A percentile compares a stretch with the other conserved stretches of the same genome.
These are phyloP conservation scores for Apiospora hydei DNA, from an alignment of 2,329 filamentous ascomycete species.

Conservation along the genomic window DNA sequence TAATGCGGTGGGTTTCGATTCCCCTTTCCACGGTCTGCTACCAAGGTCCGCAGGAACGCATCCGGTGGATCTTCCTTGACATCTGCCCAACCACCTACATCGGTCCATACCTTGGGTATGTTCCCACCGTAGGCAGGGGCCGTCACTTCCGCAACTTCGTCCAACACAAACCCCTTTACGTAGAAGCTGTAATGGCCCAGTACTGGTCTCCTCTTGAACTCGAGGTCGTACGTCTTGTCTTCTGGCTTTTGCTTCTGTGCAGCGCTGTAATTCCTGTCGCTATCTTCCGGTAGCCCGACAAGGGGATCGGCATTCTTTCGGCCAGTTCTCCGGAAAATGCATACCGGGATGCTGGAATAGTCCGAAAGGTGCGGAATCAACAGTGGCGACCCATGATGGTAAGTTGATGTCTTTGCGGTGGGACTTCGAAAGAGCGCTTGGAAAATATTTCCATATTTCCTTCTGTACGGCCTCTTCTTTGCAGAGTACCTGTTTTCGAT, in stretches of 20 bases:
- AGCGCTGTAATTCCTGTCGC: slow-evolving; percentile 42
- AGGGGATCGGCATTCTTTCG: slow-evolving; percentile 46
- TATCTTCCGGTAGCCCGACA: slow-evolving; percentile 39
- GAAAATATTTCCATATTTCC: too few relatives aligned
- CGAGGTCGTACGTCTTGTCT: not conserved
- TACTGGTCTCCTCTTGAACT: slow-evolving; percentile 35
- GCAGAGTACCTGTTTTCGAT: too few relatives aligned
- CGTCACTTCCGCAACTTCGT: slow-evolving; percentile 31
- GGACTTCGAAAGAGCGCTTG: too few relatives aligned
- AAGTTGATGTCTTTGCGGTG: too few relatives aligned
- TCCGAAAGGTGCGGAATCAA: slow-evolving; percentile 34
- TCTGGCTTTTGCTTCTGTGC: slow-evolving; percentile 29
- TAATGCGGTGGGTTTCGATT: slow-evolving; percentile 37
- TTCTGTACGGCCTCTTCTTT: too few relatives aligned
- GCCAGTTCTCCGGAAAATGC: slow-evolving; percentile 24
- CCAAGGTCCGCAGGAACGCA: slow-evolving; percentile 38
- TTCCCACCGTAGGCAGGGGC: slow-evolving; percentile 32
- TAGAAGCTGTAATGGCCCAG: slow-evolving; percentile 41
- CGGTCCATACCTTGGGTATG: not conserved
- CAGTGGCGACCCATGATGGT: too few relatives aligned
- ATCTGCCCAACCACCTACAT: not conserved
- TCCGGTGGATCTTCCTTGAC: slow-evolving; percentile 32
- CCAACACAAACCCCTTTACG: slow-evolving; percentile 42
- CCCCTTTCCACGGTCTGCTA: slow-evolving; percentile 37
- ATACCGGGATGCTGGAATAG: slow-evolving; percentile 36